phyloP scores from a whole-genome alignment of 306 rosid species.

The Rosa persica region DNA sequence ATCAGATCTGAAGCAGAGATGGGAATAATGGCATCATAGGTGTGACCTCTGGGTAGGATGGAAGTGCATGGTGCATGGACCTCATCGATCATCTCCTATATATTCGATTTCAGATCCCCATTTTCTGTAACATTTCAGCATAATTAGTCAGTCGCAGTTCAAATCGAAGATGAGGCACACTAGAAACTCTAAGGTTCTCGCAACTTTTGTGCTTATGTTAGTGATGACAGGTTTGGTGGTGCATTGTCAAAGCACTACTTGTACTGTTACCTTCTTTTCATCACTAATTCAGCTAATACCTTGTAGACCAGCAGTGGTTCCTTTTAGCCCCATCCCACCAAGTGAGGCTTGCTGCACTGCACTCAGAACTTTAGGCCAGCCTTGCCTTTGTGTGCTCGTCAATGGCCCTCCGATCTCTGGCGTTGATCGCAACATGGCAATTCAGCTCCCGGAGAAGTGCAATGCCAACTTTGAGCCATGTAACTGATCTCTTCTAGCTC shows the following conservation, averaged over 20 bases:
- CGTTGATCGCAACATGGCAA: conserved; percentile 76
- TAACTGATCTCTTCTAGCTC: conserved; percentile 27
- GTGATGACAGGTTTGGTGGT: conserved; percentile 29
- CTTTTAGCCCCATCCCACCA: conserved; percentile 75
- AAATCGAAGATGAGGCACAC: conserved; percentile 36
- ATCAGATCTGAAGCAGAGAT: conserved; percentile 10
- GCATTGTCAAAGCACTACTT: conserved; percentile 42
- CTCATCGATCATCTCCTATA: conserved; percentile 27
- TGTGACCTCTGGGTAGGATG: conserved; percentile 55
- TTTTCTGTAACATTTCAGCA: neutral
- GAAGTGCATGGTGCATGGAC: conserved; percentile 28
- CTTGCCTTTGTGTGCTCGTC: conserved; percentile 73
- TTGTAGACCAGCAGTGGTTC: conserved; percentile 75
- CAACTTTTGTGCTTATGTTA: conserved; percentile 33
- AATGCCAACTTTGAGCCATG: conserved; percentile 72
- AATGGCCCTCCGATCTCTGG: conserved; percentile 85
- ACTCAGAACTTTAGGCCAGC: conserved; percentile 65
- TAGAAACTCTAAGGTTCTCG: conserved; percentile 19
- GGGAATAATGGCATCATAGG: conserved; percentile 28
- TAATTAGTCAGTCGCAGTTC: neutral
- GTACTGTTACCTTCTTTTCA: conserved; percentile 70
- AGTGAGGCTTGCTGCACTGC: conserved; percentile 70
- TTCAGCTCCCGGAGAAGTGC: conserved; percentile 79
- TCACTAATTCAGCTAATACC: conserved; percentile 85
- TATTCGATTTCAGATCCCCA: conserved; percentile 4